Conservation (phyloP, 2,329 filamentous ascomycete species). For the Fonsecaea nubica region DNA sequence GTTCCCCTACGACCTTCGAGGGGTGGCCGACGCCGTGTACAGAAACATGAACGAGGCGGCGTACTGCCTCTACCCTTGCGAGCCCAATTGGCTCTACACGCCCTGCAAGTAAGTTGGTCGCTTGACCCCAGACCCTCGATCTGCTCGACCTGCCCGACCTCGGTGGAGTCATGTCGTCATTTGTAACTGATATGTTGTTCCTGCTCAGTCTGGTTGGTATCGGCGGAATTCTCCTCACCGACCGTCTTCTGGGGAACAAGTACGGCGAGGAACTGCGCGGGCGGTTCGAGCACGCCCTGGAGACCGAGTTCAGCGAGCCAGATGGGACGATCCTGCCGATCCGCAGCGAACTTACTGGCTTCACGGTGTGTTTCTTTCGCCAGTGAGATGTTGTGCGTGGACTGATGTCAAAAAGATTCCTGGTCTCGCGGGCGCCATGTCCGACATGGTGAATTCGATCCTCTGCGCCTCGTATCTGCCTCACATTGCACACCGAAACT, state of each 20-base stretch:
- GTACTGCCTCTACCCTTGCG: conserved; percentile 33
- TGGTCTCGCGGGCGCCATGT: conserved; percentile 29
- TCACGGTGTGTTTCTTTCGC: conserved; percentile 22
- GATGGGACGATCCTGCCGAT: conserved; percentile 35
- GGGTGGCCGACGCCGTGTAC: conserved; percentile 29
- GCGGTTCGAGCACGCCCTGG: conserved; percentile 29
- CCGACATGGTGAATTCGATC: conserved; percentile 32
- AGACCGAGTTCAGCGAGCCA: conserved; percentile 28
- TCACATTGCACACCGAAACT: conserved; percentile 35
- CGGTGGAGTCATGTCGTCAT: neutral
- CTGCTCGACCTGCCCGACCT: neutral
- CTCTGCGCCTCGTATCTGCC: conserved; percentile 34
- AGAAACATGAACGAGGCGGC: conserved; percentile 29
- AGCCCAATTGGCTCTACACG: conserved; percentile 35
- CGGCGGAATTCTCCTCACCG: conserved; percentile 23
- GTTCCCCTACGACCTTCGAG: conserved; percentile 23
- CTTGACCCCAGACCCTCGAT: neutral
- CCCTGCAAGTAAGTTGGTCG: conserved; percentile 28
- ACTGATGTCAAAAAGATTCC: conserved; percentile 20
- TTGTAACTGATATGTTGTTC: neutral
- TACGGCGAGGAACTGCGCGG: conserved; percentile 22
- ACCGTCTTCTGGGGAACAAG: conserved; percentile 23
- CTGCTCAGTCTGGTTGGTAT: conserved; percentile 25
- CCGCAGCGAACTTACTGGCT: conserved; percentile 32
- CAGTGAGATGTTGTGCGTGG: neutral